Percentiles rank a stretch among this genome's conserved stretches.
Evolutionary conservation across 805 yeast genomes (phyloP).

Genomic region (Blastobotrys parvus): DNA sequence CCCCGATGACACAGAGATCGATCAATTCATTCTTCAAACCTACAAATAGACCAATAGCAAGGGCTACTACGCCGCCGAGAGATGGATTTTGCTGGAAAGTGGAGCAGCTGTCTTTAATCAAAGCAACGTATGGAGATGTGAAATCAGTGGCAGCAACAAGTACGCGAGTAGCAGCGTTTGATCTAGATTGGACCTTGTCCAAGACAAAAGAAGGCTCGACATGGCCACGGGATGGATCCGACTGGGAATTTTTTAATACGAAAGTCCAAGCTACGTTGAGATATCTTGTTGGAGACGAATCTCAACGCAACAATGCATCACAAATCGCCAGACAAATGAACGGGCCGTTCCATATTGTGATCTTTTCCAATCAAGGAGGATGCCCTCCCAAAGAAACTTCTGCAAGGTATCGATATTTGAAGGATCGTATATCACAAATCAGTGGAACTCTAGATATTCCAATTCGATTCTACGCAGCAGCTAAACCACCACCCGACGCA

Average conservation of each 20-base stretch:
- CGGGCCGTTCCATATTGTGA: constrained; percentile 39
- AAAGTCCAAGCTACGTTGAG: not conserved
- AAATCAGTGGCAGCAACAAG: not conserved
- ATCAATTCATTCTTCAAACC: not conserved
- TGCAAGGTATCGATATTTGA: constrained; percentile 29
- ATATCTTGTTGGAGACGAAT: not conserved
- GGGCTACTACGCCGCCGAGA: not conserved
- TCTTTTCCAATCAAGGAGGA: constrained; percentile 85
- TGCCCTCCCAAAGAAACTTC: constrained; percentile 34
- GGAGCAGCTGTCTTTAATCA: constrained; percentile 2
- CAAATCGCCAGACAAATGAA: no score
- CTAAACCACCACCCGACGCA: constrained; percentile 40
- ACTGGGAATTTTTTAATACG: constrained; percentile 60
- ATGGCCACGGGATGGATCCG: constrained; percentile 51
- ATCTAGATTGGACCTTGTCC: constrained; percentile 75
- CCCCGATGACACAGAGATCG: not conserved
- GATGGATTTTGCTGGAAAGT: not conserved
- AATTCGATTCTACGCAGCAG: constrained; percentile 53
- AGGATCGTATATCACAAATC: constrained; percentile 23
- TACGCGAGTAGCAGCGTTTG: constrained; percentile 58
- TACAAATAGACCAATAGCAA: no score
- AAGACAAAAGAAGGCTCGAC: constrained; percentile 52
- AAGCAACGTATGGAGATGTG: constrained; percentile 2
- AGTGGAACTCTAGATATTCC: constrained; percentile 23
- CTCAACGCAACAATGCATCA: no score